A percentile compares a stretch with the other conserved stretches of the same genome.
phyloP scores from a whole-genome alignment of 108 stramenopile genomes.

The Seminavis robusta region DNA sequence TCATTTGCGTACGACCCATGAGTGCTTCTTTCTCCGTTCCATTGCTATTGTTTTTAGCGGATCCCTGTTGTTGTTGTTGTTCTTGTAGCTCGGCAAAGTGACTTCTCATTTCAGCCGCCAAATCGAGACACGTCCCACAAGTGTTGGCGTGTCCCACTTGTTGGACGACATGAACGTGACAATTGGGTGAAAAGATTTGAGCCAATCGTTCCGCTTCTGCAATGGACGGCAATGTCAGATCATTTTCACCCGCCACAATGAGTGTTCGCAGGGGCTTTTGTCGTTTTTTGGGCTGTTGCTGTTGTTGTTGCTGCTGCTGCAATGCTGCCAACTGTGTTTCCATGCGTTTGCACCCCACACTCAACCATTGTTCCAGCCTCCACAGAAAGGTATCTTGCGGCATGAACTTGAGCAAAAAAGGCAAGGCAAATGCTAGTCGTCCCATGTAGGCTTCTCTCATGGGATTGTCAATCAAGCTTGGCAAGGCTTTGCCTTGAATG shows the following conservation, averaged over 20 bases:
- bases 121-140: constrained; percentile 69
- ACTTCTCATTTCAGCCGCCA: constrained; percentile 57
- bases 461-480: constrained; percentile 68
- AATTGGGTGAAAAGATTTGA: constrained; percentile 23
- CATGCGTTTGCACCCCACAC: constrained; percentile 45
- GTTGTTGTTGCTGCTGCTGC: too few species aligned
- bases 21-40: background rate
- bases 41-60: background rate
- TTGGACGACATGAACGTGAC: constrained; percentile 57
- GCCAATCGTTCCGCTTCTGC: constrained; percentile 70
- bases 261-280: constrained; percentile 54
- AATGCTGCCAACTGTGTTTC: constrained; percentile 13
- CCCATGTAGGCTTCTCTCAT: constrained; percentile 85
- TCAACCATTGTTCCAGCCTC: constrained; percentile 75
- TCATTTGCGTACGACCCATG: constrained; percentile 28
- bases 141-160: constrained; percentile 86
- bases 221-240: constrained; percentile 68
- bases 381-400: constrained; percentile 69
- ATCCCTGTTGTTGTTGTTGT: constrained; percentile 2
- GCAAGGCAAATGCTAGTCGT: constrained; percentile 67
- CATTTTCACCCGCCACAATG: constrained; percentile 81
- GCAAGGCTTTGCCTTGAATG: constrained; percentile 65
- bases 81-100: constrained; percentile 44
- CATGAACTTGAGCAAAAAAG: constrained; percentile 65
- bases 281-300: constrained; percentile 17